Evolutionary conservation across 176 grass and related monocot genomes (phyloP).

Genomic region (Oryza officinalis): DNA sequence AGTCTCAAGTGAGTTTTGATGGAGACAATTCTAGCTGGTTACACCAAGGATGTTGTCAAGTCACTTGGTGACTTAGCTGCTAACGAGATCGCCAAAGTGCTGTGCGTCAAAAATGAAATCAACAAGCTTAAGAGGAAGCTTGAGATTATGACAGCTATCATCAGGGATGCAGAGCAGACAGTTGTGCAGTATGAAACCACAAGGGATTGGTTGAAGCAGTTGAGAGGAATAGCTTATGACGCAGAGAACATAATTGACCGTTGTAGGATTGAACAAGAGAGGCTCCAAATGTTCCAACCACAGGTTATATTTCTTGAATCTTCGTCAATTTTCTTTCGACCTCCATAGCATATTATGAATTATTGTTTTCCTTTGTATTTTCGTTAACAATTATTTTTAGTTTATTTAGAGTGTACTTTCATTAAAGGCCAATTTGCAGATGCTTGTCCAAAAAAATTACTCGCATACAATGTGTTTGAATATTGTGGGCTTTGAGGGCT

Average conservation of each 20-base stretch:
- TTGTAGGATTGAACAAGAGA: conserved; percentile 35
- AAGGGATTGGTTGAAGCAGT: conserved; percentile 36
- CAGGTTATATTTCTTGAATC: conserved; percentile 27
- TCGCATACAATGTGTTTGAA: not conserved
- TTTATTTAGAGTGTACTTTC: not conserved
- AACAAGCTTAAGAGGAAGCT: conserved; percentile 33
- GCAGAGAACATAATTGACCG: conserved; percentile 45
- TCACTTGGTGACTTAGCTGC: conserved; percentile 29
- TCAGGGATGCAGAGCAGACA: conserved; percentile 39
- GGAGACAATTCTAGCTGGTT: conserved; percentile 40
- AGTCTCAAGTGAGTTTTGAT: conserved; percentile 25
- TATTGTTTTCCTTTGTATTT: not conserved
- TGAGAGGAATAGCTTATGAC: conserved; percentile 38
- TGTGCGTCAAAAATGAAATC: conserved; percentile 39
- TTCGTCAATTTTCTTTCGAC: not conserved
- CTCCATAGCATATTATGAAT: not conserved
- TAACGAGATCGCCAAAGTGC: conserved; percentile 37
- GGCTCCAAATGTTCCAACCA: conserved; percentile 13
- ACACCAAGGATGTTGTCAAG: conserved; percentile 37
- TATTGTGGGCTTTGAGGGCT: not conserved
- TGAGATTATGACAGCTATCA: conserved; percentile 29
- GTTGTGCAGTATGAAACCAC: conserved; percentile 36
- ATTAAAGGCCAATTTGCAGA: not conserved
- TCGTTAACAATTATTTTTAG: not conserved
- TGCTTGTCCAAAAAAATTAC: not conserved